Percentiles rank a stretch among this genome's conserved stretches.
Evolutionary conservation across 768 basidiomycete genomes (phyloP).

Genomic region (Tremella mesenterica): DNA sequence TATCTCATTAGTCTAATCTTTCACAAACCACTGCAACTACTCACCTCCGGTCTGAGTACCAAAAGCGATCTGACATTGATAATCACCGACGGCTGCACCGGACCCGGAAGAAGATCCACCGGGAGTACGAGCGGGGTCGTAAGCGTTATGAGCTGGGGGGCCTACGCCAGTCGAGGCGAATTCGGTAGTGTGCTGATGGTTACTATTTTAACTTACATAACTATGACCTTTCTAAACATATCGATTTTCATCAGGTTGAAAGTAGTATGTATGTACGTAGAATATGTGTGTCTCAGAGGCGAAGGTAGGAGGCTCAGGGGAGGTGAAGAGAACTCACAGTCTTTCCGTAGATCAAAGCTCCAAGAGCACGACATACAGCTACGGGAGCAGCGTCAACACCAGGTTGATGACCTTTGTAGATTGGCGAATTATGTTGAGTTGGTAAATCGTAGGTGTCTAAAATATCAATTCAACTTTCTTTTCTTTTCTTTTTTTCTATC

Average conservation of each 20-base stretch:
- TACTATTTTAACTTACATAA: no score
- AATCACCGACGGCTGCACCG: conserved; percentile 41
- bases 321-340: conserved; percentile 12
- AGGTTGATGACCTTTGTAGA: conserved; percentile 27
- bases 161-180: conserved; percentile 33
- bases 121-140: conserved; percentile 32
- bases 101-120: conserved; percentile 42
- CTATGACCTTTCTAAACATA: no score
- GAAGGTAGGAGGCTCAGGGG: not conserved
- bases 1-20: conserved; percentile 2
- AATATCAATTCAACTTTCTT: no score
- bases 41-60: conserved; percentile 27
- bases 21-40: not conserved
- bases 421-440: conserved; percentile 34
- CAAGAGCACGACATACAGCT: conserved; percentile 24
- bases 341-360: conserved; percentile 37
- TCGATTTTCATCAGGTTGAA: conserved; percentile 15
- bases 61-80: conserved; percentile 35
- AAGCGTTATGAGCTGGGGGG: conserved; percentile 26
- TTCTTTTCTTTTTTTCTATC: conserved; percentile 16
- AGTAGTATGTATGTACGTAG: no score
- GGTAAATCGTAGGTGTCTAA: conserved; percentile 34
- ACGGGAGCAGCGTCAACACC: conserved; percentile 31
- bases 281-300: no score
- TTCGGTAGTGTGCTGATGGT: conserved; percentile 32